Conservation (phyloP, 1,284 basidiomycete species). For the Pascua guehoae region DNA sequence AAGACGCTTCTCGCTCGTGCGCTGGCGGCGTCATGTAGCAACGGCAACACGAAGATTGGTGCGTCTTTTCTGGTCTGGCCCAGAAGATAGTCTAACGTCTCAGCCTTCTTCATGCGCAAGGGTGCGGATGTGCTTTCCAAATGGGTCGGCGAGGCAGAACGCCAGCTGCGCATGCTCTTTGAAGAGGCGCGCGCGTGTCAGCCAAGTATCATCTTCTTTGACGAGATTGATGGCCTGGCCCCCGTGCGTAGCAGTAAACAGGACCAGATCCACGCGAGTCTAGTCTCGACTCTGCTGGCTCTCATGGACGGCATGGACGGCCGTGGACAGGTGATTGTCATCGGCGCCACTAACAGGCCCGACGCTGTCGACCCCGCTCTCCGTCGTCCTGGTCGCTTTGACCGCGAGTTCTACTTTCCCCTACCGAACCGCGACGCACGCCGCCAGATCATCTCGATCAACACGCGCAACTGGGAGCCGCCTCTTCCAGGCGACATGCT, state of each 20-base stretch:
- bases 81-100: conserved; percentile 35
- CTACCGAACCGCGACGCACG: conserved; percentile 80
- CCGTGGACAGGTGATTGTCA: conserved; percentile 91
- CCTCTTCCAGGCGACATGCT: conserved; percentile 65
- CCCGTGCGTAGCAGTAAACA: conserved; percentile 97
- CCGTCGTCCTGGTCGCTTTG: conserved; percentile 90
- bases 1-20: conserved; percentile 92
- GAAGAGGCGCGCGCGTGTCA: conserved; percentile 92
- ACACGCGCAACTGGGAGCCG: conserved; percentile 87
- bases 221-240: conserved; percentile 96
- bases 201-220: conserved; percentile 99
- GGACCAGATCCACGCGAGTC: conserved; percentile 97
- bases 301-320: conserved; percentile 99
- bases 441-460: conserved; percentile 84
- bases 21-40: conserved; percentile 87
- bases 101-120: conserved; percentile 98
- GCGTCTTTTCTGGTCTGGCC: conserved; percentile 55
- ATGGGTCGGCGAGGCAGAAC: conserved; percentile 99
- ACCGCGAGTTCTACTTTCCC: conserved; percentile 97
- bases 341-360: conserved; percentile 95
- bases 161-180: conserved; percentile 90
- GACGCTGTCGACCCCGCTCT: conserved; percentile 96
- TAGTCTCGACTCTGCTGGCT: conserved; percentile 92
- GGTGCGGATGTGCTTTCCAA: conserved; percentile 97
- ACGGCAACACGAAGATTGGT: conserved; percentile 76